Evolutionary conservation across 768 basidiomycete genomes (phyloP), one percentile per base, ranked within the genome.

Genomic region (Neoboletus subvelutipes): DNA sequence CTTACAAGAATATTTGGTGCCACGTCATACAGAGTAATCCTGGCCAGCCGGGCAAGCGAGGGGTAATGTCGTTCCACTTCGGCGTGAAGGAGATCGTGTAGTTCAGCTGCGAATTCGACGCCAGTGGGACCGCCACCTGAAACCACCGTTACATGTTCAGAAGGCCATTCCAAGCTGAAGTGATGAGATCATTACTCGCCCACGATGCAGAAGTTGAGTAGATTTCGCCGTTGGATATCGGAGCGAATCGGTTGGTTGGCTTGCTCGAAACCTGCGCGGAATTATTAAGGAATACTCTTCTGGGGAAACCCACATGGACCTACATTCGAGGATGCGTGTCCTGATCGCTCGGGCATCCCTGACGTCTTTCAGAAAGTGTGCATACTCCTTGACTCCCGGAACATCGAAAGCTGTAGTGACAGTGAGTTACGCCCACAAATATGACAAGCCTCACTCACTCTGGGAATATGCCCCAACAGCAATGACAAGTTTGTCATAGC

Each of bases 171-270:
- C 54, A 48, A 51, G 28, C 7, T 13, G 45, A 29, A 50, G 28
- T n/a, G 34, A 56, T 20, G n/a, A 37, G 18, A 60, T 49, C n/a
- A 6, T 2, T 39, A 71, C 82, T 64, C 72, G 74, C 93, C 94
- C 46, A 94, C 92, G 47, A 95, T 83, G 58, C 90, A 92, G 66
- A 95, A 95, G 59, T 91, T 86, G 24, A 95, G 81, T 13, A 95
- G 73, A 57, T 86, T 85, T 53, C 85, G 76, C 48, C 90, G 83
- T 61, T 95, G 84, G 39, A 81, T 73, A 55, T 92, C 92, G 1
- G 88, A 83, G 15, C 92, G 74, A 2, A 80, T 84, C 0, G 92
- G 93, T 62, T 92, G 87, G 62, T 85, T 87, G 3, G 93, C 93
- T 64, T 92, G 88, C 66, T 94, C 92, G 56, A 95, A 92, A 67